Evolutionary conservation across 352 stramenopile species (phyloP).

Genomic region (Globisporangium carolinianum): DNA sequence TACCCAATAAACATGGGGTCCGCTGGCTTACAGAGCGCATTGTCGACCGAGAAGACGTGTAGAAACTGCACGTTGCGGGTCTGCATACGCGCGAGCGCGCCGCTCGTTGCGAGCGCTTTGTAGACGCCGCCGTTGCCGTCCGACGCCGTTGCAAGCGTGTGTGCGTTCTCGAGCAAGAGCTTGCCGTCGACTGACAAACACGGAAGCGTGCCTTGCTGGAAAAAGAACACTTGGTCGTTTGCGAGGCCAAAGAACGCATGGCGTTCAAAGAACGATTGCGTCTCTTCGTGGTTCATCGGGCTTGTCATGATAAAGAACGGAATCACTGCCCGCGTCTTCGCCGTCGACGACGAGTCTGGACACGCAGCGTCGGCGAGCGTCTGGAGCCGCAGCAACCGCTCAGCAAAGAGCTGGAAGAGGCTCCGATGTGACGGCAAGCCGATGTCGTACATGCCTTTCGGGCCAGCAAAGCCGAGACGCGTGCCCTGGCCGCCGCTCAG

Average conservation of each 20-base stretch:
- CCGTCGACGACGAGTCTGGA: background rate
- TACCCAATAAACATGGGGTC: slow-evolving; percentile 97
- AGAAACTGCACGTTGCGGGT: slow-evolving; percentile 88
- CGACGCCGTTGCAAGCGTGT: slow-evolving; percentile 87
- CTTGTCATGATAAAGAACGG: slow-evolving; percentile 97
- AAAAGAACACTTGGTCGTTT: slow-evolving; percentile 91
- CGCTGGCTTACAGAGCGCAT: slow-evolving; percentile 93
- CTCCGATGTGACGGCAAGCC: slow-evolving; percentile 88
- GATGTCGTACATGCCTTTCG: slow-evolving; percentile 95
- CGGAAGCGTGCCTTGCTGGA: slow-evolving; percentile 94
- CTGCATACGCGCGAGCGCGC: slow-evolving; percentile 85
- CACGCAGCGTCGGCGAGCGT: slow-evolving; percentile 22
- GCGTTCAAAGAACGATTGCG: slow-evolving; percentile 84
- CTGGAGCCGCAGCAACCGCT: slow-evolving; percentile 85
- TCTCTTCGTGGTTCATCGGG: slow-evolving; percentile 93
- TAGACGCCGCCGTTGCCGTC: slow-evolving; percentile 99
- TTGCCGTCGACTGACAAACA: slow-evolving; percentile 93
- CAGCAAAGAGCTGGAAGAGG: slow-evolving; percentile 93
- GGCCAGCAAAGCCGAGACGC: slow-evolving; percentile 92
- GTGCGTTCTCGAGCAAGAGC: slow-evolving; percentile 90
- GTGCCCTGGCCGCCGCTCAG: slow-evolving; percentile 95
- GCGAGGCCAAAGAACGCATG: slow-evolving; percentile 91
- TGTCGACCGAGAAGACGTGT: slow-evolving; percentile 98
- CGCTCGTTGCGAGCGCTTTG: slow-evolving; percentile 86
- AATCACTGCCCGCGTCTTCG: slow-evolving; percentile 20